phyloP scores from a whole-genome alignment of 148 eudicot species.

The Salicornia ramosissima region DNA sequence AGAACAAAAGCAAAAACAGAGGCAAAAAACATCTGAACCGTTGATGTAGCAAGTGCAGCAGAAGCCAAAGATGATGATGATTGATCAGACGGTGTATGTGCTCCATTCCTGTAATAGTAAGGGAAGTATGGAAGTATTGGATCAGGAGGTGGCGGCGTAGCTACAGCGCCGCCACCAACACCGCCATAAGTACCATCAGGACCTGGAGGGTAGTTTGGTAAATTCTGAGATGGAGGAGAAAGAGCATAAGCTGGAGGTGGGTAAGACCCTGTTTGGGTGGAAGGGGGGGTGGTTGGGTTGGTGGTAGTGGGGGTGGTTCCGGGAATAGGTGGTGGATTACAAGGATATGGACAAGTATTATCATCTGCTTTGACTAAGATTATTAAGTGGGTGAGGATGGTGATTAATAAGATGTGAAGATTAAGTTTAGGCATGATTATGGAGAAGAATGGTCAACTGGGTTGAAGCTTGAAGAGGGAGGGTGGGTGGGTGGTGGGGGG shows the following conservation, averaged over 20 bases:
- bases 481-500: not conserved
- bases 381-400: not conserved
- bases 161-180: not conserved
- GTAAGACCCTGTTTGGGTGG: slow-evolving; percentile 10
- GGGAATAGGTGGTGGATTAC: slow-evolving; percentile 15
- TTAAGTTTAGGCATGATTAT: slow-evolving; percentile 9
- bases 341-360: slow-evolving; percentile 22
- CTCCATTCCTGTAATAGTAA: slow-evolving; percentile 20
- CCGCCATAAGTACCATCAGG: not conserved
- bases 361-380: not conserved
- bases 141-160: slow-evolving; percentile 24
- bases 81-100: not conserved
- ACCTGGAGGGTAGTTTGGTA: slow-evolving; percentile 5
- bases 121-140: slow-evolving; percentile 29
- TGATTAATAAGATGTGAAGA: not conserved
- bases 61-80: slow-evolving; percentile 1
- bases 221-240: slow-evolving; percentile 9
- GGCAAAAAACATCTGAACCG: not conserved
- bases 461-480: too few relatives aligned
- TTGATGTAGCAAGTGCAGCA: not conserved
- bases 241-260: slow-evolving; percentile 10
- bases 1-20: not conserved
- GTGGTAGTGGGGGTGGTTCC: slow-evolving; percentile 6
- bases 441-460: not conserved
- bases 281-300: not conserved